Base-by-base conservation (phyloP, 495 filamentous ascomycete genomes). In the Choiromyces venosus region DNA sequence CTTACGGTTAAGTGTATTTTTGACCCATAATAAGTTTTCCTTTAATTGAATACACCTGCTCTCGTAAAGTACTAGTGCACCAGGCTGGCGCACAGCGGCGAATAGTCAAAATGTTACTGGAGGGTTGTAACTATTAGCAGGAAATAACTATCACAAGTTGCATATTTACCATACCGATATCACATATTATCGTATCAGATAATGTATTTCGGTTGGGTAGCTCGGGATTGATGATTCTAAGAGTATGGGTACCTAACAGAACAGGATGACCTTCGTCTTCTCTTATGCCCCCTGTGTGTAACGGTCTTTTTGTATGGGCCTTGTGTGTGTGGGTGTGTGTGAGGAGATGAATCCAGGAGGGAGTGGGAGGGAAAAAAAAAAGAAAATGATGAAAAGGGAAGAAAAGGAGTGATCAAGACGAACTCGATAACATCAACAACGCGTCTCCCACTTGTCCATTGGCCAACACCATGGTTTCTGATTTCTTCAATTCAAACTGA, bases 351-450 rank as follows among this genome's bases (percentile, higher is more conserved):
- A 10, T 61, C 10, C 25, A 4, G 52, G 19, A 1, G 18, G 12
- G 52, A 33, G 52, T 33, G 52, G 52, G 46, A 56, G 46, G 40
- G 3, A 33, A 61, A 61, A 61, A 3, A 12, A 16, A 52, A 12
- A 61, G 33, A 61, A 16, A 6, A 18, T 14, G 0, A 61, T n/a
- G n/a, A 33, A 12, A 12, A 4, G 1, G 10, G 12, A 56, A 56
- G 7, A 61, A n/a, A 4, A 56, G 6, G n/a, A 14, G 52, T 5
- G n/a, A 12, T 56, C n/a, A 61, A 29, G 52, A 33, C 5, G 52
- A 33, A 14, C 0, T 29, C 46, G 2, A 38, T 69, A 76, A 70
- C 75, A 46, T 73, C 74, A 77, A 77, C 75, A 77, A 77, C 75
- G 75, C 75, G 75, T 77, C 74, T 67, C 36, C 75, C 74, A 69